These are phyloP conservation scores for Salvia splendens DNA, from an alignment of 257 asterid genomes.

Conservation along the genomic window DNA sequence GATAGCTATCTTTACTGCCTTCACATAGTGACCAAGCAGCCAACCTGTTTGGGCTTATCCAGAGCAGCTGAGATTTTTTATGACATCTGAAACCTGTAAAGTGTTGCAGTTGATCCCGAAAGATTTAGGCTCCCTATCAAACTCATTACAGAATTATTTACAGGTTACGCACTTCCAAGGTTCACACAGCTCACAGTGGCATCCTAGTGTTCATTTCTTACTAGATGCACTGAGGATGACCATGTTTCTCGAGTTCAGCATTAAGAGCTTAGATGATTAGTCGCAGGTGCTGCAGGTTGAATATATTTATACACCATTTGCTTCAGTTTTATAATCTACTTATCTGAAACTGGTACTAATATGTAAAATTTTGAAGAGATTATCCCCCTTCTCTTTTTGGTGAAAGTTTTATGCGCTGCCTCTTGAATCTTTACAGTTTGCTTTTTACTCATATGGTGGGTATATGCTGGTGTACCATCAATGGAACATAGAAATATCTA, in stretches of 20 bases:
- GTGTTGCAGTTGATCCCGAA: not conserved
- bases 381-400: not conserved
- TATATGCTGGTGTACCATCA: not conserved
- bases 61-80: constrained; percentile 1
- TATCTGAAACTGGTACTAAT: constrained; percentile 17
- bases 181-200: constrained; percentile 73
- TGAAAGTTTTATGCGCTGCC: not conserved
- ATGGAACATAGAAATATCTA: not conserved
- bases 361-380: constrained; percentile 15
- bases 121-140: not conserved
- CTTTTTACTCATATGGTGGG: not conserved
- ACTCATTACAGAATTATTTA: constrained; percentile 4
- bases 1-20: not conserved
- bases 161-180: constrained; percentile 73
- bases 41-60: not conserved
- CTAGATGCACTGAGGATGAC: constrained; percentile 63
- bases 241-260: constrained; percentile 50
- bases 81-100: not conserved
- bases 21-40: not conserved
- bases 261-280: constrained; percentile 52
- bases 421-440: not conserved
- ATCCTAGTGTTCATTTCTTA: constrained; percentile 57
- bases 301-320: not conserved
- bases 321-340: constrained; percentile 38
- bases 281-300: constrained; percentile 40